Base-by-base conservation (phyloP, 2,329 filamentous ascomycete species). In the Lachnellula arida region DNA sequence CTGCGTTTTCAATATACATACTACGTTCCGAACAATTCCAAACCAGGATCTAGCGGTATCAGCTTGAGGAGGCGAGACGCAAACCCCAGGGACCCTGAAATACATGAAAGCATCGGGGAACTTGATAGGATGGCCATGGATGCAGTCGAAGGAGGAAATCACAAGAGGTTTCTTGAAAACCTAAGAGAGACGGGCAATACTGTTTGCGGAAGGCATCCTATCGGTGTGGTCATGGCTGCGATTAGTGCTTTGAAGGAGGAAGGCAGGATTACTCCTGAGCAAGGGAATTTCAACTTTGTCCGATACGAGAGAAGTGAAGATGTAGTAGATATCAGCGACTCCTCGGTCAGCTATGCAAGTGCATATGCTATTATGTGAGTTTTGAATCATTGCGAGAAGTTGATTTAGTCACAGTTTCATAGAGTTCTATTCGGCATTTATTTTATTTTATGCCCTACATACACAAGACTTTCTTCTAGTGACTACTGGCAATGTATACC, bases 321-420 rank as follows among this genome's bases (percentile, higher is more conserved):
- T 71, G 88, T 88, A 3, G 77, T 81, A 62, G 77, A 78, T 32
- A 76, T 86, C 1, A 72, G 69, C 15, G 90, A 96, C 61, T 94
- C 86, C 63, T 97, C 92, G 64, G 94, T 99, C 51, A 97, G 92
- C 74, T 99, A 99, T 72, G 91, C 89, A 3, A 93, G 92, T 70
- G 94, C 91, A 3, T 96, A 94, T 77, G 91, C 92, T 8, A 78
- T 92, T 15, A 68, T 91, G 19, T 68, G 39, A 53, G 17, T 42
- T 42, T 48, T 5, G 39, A n/a, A 37, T 22, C 22, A 22, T 22
- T 22, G 22, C 22, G 22, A 22, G 22, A 22, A 22, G 22, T 22
- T 2, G 1, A 3, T 6, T 28, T 28, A 28, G 25, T 8, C 25
- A 6, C 22, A 8, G 7, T 28, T 28, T 28, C 25, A 7, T 7